A percentile compares a stretch with the other conserved stretches of the same genome.
Conservation (phyloP, 495 filamentous ascomycete genomes). For the Aeminium ludgeri region DNA sequence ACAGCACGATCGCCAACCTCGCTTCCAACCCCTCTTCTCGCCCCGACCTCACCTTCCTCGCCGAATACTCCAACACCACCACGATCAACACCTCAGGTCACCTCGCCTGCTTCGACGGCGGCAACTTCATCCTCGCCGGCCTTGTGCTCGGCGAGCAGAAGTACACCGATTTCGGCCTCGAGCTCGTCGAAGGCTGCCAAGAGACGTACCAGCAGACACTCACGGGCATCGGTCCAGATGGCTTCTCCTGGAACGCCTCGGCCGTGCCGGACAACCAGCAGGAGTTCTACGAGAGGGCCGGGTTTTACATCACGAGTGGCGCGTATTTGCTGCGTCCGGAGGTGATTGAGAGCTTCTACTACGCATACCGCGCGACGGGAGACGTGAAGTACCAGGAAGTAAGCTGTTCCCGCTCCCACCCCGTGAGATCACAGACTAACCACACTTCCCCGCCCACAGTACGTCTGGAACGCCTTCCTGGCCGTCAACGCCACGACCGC, state of each 20-base stretch:
- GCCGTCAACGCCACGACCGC: constrained; percentile 49
- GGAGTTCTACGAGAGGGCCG: constrained; percentile 43
- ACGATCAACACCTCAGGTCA: constrained; percentile 36
- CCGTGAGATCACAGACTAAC: constrained; percentile 35
- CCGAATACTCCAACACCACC: constrained; percentile 36
- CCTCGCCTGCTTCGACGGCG: constrained; percentile 64
- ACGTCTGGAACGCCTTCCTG: constrained; percentile 70
- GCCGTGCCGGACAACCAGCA: constrained; percentile 31
- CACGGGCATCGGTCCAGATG: constrained; percentile 66
- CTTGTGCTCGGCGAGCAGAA: constrained; percentile 43
- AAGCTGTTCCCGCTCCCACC: neutral
- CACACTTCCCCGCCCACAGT: constrained; percentile 18
- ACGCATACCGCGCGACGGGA: constrained; percentile 66
- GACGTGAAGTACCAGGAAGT: constrained; percentile 30
- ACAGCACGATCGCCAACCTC: constrained; percentile 58
- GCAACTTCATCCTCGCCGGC: constrained; percentile 78
- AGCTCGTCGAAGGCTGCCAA: constrained; percentile 57
- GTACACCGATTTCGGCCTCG: constrained; percentile 59
- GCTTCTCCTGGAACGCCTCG: constrained; percentile 50
- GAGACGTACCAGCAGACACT: constrained; percentile 51
- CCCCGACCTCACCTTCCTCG: constrained; percentile 61
- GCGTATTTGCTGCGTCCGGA: constrained; percentile 65
- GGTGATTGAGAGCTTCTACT: constrained; percentile 77
- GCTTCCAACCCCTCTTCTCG: constrained; percentile 50
- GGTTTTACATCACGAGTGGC: constrained; percentile 54